Conservation (phyloP, 495 filamentous ascomycete species). For the Parmelia sp. region DNA sequence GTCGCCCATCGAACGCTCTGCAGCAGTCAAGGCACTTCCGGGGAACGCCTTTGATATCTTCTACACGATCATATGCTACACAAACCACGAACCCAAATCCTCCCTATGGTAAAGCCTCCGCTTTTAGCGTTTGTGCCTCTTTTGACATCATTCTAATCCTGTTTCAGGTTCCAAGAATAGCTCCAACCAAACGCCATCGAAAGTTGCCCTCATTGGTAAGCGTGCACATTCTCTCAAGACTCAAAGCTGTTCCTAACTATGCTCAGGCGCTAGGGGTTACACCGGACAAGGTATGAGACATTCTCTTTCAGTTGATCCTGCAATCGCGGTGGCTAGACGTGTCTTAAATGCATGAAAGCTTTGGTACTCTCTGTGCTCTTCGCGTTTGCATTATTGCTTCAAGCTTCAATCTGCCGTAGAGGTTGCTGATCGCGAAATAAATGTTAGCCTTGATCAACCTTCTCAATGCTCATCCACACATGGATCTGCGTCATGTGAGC, state of each 20-base stretch:
- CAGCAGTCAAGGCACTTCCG: constrained; percentile 29
- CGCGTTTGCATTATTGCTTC: neutral
- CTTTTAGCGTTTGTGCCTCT: neutral
- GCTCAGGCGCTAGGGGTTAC: constrained; percentile 67
- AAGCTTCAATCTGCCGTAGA: neutral
- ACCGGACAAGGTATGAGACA: constrained; percentile 60
- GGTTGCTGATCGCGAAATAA: neutral
- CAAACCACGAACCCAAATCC: constrained; percentile 93
- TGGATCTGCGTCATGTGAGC: constrained; percentile 68
- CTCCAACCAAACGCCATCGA: constrained; percentile 72
- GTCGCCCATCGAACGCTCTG: constrained; percentile 32
- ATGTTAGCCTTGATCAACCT: constrained; percentile 68
- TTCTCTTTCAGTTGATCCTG: neutral
- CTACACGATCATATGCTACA: constrained; percentile 38
- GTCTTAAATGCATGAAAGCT: neutral
- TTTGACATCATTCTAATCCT: neutral
- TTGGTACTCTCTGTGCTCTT: neutral
- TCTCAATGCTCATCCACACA: constrained; percentile 84
- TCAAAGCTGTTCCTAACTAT: neutral
- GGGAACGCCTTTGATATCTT: neutral
- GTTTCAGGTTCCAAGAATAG: constrained; percentile 57
- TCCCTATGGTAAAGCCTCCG: constrained; percentile 58
- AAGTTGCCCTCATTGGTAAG: constrained; percentile 78
- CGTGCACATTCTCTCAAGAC: neutral
- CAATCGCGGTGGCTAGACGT: neutral